Evolutionary conservation across 805 yeast species (phyloP), one percentile per base, ranked within the genome.

Genomic region (Danielia reshetovae): DNA sequence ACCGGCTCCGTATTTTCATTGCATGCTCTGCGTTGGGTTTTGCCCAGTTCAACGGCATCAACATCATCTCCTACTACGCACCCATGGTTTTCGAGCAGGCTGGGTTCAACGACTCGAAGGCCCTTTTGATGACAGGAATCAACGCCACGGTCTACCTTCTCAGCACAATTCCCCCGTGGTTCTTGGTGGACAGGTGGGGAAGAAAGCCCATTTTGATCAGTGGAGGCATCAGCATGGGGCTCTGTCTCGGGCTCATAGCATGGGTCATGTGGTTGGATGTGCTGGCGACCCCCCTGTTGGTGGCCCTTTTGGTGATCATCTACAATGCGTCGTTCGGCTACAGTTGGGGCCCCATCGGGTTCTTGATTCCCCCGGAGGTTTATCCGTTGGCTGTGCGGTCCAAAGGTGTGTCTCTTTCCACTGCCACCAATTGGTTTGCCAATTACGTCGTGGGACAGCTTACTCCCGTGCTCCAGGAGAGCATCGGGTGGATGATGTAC

Each of bases 21-120:
- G 72, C 63, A 13, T 67, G 73, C 40, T 60, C 68, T 14, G 67
- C 71, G 8, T 49, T 68, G 46, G 68, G 62, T 8, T 66, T 66
- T 53, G 72, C 73, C 13, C 73, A 68, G 40, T 62, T 68, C 38
- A 68, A 68, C 38, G 83, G 83, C 15, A 76, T 77, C 44, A 77
- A 77, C 48, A 65, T 77, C 35, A 72, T 77, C 26, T 67, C 76
- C 1, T 77, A 75, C 49, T 77, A 76, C 43, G 79, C 81, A 0
- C 78, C 79, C 4, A 62, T 73, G 49, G 74, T 76, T 30, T 75
- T 72, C 44, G 69, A 67, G 38, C 55, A 62, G 21, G 73, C 73
- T 1, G 73, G 73, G 7, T 67, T 66, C 49, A 64, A 54, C 40
- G 60, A 66, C 40, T 54, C 67, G 24, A 55, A 60, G 33, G 72